Evolutionary conservation across 768 basidiomycete genomes (phyloP), one percentile per base, ranked within the genome.

Genomic region (Hypholoma sublateritium): DNA sequence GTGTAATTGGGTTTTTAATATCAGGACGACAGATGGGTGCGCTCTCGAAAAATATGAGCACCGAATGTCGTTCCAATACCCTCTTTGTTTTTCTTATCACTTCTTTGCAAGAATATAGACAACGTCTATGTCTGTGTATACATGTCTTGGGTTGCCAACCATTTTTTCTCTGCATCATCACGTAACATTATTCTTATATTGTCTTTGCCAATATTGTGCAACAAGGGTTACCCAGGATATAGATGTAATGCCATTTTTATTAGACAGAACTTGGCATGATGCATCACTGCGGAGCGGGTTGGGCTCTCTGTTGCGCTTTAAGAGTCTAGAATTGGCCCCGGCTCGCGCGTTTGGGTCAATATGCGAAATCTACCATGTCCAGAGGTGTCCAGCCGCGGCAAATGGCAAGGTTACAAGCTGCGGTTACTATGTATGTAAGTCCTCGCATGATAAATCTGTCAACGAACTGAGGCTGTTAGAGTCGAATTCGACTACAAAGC

Each of bases 1-100:
- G 78, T 78, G 75, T 45, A 55, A 60, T 25, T 8, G 48, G 43
- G 39, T 42, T 50, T 43, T 17, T 35, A 45, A 55, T 24, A 51
- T 32, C 50, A 58, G 19, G 25, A 34, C 4, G 41, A 35, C 43
- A 22, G 22, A 34, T 13, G 32, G 28, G 42, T 54, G 53, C 53
- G 24, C 43, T 34, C 39, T 21, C n/a, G 53, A 22, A 32, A 35
- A 24, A 9, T 25, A 2, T 16, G 7, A 6, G 25, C 36, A n/a
- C 25, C 34, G 16, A 16, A 56, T 57, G 52, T 51, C 50, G 21
- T 50, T 50, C 39, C 37, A 52, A 48, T 57, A 54, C 61, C 53
- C 48, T n/a, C 24, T 48, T 54, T 55, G 34, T 36, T 42, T 41
- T 53, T 56, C 21, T 48, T 56, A 19, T 17, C 34, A 39, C 14